Evolutionary conservation across 2,329 filamentous ascomycete genomes (phyloP).

Genomic region (Sporothrix inflata): DNA sequence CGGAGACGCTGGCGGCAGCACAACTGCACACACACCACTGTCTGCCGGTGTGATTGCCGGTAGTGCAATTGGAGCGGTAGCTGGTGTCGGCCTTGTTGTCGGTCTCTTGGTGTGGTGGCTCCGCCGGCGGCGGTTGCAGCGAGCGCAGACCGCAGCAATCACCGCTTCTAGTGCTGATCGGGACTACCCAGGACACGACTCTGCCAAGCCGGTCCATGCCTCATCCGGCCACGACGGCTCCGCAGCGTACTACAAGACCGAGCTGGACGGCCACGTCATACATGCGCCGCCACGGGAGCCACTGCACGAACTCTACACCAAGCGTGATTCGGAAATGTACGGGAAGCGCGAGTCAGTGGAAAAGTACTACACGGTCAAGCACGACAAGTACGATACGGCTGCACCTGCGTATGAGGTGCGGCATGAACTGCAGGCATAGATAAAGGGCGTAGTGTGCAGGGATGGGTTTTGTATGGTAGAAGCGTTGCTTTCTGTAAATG

Average conservation of each 20-base stretch:
- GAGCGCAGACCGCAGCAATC: background rate
- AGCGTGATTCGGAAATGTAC: background rate
- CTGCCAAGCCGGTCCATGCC: no score
- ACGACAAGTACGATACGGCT: background rate
- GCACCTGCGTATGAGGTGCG: background rate
- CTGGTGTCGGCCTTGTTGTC: background rate
- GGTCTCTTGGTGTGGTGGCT: background rate
- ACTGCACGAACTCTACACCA: background rate
- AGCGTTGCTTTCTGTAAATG: no score
- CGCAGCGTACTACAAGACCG: background rate
- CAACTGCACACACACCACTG: background rate
- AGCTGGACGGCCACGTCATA: background rate
- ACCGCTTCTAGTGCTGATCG: no score
- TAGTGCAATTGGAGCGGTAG: background rate
- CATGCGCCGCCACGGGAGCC: background rate
- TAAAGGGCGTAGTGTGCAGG: no score
- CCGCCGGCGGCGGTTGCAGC: background rate
- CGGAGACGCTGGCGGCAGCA: no score
- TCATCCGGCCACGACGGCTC: background rate
- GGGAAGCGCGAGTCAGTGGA: background rate
- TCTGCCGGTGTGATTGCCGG: background rate
- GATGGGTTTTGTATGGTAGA: no score
- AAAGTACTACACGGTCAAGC: background rate
- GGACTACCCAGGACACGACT: no score
- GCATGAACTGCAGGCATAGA: background rate